Percentiles rank a stretch among this genome's conserved stretches.
Evolutionary conservation across 192 early-diverging fungal species (phyloP).

Genomic region (Phycomyces nitens): DNA sequence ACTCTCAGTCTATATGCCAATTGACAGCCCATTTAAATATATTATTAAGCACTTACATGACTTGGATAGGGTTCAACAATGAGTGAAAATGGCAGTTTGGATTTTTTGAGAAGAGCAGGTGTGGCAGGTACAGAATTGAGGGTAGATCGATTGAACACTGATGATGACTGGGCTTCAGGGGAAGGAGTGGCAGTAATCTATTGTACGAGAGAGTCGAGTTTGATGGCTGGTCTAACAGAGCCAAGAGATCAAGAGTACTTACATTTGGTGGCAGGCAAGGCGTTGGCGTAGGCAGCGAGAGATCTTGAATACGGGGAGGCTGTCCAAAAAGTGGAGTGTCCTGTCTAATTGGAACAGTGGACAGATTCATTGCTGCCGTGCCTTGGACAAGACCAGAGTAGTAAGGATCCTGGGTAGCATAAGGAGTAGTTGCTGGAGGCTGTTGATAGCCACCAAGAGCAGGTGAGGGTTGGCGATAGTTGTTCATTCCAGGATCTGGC

Average conservation of each 20-base stretch:
- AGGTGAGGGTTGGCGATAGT: not conserved
- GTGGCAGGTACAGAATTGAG: conserved; percentile 82
- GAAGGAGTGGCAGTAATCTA: conserved; percentile 16
- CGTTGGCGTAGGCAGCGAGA: conserved; percentile 48
- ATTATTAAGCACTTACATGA: conserved; percentile 45
- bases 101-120: conserved; percentile 70
- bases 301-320: conserved; percentile 72
- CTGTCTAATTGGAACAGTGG: conserved; percentile 15
- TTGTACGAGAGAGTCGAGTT: not conserved
- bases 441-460: not conserved
- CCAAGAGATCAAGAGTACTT: too few relatives aligned
- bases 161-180: conserved; percentile 63
- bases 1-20: conserved; percentile 38
- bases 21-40: conserved; percentile 4
- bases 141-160: conserved; percentile 83
- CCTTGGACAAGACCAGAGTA: conserved; percentile 4
- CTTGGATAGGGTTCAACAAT: conserved; percentile 87
- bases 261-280: conserved; percentile 7
- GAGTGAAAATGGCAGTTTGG: conserved; percentile 78
- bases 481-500: not conserved
- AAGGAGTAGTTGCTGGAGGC: not conserved
- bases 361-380: conserved; percentile 12
- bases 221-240: too few relatives aligned
- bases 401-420: not conserved
- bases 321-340: conserved; percentile 52